Evolutionary conservation across 495 filamentous ascomycete species (phyloP), one percentile per base, ranked within the genome.

Genomic region (Schizothecium vesticola): DNA sequence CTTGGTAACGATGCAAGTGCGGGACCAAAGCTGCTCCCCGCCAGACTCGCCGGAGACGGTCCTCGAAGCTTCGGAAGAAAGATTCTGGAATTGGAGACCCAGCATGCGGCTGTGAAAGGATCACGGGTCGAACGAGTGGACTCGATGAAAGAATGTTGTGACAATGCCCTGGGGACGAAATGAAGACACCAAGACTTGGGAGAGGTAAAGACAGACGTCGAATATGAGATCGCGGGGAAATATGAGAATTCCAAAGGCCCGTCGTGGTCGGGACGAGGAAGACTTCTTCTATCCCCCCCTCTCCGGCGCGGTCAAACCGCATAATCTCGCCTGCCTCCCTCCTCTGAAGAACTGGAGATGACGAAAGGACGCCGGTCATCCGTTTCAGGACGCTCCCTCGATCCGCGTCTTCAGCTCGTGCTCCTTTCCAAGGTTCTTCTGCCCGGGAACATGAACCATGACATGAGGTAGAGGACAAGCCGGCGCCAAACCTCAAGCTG

Each of bases 281-380:
- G 55, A 22, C 25, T 58, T 65, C 64, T 65, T 65, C 64, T 65
- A 65, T 29, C 28, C 19, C 55, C 24, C 61, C 16, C 9, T 13
- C 31, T 13, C 11, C 61, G 4, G 24, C 21, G n/a, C 12, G 13
- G 21, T 19, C 22, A 36, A 33, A 21, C 36, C 21, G 2, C 61
- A 19, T n/a, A 23, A 23, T 19, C 9, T 28, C 28, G 11, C 28
- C 24, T 43, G 1, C 21, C 36, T 13, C 24, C 61, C 21, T 55
- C 16, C 16, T 36, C n/a, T 21, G 43, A 22, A 22, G n/a, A 19
- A 55, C 10, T 64, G n/a, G 28, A 24, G 25, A 29, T 64, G 19
- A 23, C 25, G 11, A 12, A 24, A 22, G 61, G 33, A 43, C 33
- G 33, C 31, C 9, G 23, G 23, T 36, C 33, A 64, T n/a, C 31